Conservation (phyloP, 2,329 filamentous ascomycete genomes). For the Sordariomycetes sp. region DNA sequence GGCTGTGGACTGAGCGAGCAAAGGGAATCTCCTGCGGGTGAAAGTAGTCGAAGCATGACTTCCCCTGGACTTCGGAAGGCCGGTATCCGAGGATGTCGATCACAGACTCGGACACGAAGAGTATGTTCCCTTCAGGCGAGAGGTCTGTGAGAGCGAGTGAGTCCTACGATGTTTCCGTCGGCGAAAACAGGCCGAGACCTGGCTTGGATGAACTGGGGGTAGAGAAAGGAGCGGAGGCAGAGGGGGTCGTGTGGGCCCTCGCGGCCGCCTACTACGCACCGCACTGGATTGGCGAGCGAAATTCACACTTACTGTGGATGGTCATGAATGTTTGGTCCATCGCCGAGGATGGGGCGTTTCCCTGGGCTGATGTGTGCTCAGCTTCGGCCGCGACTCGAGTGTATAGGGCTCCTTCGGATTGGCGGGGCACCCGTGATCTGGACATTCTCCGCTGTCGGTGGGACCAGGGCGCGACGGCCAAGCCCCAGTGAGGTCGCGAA, state of each 20-base stretch:
- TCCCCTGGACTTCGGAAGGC: conserved; percentile 64
- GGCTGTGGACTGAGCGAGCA: conserved; percentile 61
- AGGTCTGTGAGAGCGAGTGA: conserved; percentile 43
- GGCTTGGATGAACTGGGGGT: neutral
- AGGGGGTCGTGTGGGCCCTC: neutral
- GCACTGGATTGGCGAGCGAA: conserved; percentile 5
- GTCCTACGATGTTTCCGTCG: neutral
- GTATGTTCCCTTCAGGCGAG: conserved; percentile 62
- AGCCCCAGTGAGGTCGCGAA: no score
- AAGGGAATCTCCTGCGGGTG: conserved; percentile 71
- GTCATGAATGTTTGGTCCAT: conserved; percentile 89
- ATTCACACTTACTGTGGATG: conserved; percentile 61
- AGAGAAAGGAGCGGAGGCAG: neutral
- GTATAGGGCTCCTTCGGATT: neutral
- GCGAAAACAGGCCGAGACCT: neutral
- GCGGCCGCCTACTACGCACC: neutral
- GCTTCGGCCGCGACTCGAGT: neutral
- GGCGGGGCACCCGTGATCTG: neutral
- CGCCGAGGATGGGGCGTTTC: neutral
- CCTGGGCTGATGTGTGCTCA: neutral
- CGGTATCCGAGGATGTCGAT: conserved; percentile 73
- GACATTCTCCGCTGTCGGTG: neutral
- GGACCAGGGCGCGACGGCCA: neutral
- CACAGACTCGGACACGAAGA: conserved; percentile 78
- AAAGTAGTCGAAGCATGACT: conserved; percentile 78